These are phyloP conservation scores for Penicillium samsonianum DNA, from an alignment of 495 filamentous ascomycete genomes.

Conservation along the genomic window DNA sequence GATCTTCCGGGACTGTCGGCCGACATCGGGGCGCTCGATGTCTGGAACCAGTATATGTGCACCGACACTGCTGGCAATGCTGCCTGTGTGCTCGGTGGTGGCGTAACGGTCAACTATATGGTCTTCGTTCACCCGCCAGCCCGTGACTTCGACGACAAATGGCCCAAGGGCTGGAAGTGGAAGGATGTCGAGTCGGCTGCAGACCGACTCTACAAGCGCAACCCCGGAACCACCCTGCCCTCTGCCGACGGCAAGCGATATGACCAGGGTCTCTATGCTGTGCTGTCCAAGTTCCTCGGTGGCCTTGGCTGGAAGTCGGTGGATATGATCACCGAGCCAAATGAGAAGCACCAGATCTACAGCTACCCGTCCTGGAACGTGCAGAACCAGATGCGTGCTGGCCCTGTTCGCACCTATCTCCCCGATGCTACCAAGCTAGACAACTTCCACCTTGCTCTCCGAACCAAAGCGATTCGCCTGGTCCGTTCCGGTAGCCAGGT, in stretches of 20 bases:
- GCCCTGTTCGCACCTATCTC: conserved; percentile 74
- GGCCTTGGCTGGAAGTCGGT: conserved; percentile 63
- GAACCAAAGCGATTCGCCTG: conserved; percentile 65
- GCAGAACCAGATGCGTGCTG: conserved; percentile 63
- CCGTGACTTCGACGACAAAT: conserved; percentile 72
- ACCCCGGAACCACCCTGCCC: conserved; percentile 68
- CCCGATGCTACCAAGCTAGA: conserved; percentile 56
- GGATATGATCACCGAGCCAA: conserved; percentile 59
- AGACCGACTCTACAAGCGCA: conserved; percentile 63
- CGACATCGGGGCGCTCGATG: conserved; percentile 26
- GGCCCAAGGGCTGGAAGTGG: conserved; percentile 71
- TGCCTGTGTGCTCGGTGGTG: conserved; percentile 76
- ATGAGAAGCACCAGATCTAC: conserved; percentile 67
- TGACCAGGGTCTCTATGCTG: conserved; percentile 64
- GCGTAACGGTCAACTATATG: conserved; percentile 73
- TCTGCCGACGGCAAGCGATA: conserved; percentile 70
- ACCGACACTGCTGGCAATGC: conserved; percentile 71
- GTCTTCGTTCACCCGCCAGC: conserved; percentile 58
- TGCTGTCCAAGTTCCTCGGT: conserved; percentile 56
- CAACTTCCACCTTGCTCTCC: conserved; percentile 69
- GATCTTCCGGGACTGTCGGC: conserved; percentile 71
- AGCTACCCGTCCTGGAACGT: conserved; percentile 71
- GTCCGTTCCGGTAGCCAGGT: conserved; percentile 60
- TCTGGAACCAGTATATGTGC: conserved; percentile 47
- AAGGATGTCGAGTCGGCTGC: conserved; percentile 60